Evolutionary conservation across 108 stramenopile genomes (phyloP), one percentile per base, ranked within the genome.

Genomic region (Fragilaria crotonensis): DNA sequence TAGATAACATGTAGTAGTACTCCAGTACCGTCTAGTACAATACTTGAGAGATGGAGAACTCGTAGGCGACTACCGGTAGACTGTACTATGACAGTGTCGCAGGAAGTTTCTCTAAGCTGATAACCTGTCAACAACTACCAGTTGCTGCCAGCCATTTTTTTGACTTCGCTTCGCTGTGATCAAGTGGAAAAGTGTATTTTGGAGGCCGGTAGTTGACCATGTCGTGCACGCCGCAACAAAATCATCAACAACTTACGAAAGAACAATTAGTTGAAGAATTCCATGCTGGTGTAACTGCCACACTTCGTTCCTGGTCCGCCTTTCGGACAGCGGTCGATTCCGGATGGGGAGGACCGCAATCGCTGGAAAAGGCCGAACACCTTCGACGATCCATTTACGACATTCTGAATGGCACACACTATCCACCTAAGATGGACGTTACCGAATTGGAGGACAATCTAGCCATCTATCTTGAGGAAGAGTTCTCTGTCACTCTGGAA

Each of bases 241-340:
- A n/a, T n/a, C n/a, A n/a, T n/a, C n/a, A n/a, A n/a, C n/a, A n/a
- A 30, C 20, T 57, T 57, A 33, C 56, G 56, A 57, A 46, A 25
- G 28, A 27, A 21, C 1, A 46, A 60, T 20, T 59, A 0, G 57
- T 76, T 22, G 61, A 68, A 30, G 85, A 84, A 63, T 93, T 93
- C 78, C 77, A 72, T 31, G 87, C 87, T 18, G 91, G 91, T 45
- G 91, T 89, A 11, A 93, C 91, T 21, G 91, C 91, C 18, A 67
- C 71, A 45, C 75, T 93, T 26, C 79, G 87, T 0, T 81, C 85
- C 14, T 93, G 91, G 91, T 89, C 87, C 1, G 85, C 91, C 11
- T 54, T 89, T 5, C 70, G 73, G 33, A 75, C 81, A 19, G 86
- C 91, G 28, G 87, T 87, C 0, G 81, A 87, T 62, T 70, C 72